Evolutionary conservation across 495 filamentous ascomycete genomes (phyloP), one percentile per base, ranked within the genome.

Genomic region (Hypoxylon rickii): DNA sequence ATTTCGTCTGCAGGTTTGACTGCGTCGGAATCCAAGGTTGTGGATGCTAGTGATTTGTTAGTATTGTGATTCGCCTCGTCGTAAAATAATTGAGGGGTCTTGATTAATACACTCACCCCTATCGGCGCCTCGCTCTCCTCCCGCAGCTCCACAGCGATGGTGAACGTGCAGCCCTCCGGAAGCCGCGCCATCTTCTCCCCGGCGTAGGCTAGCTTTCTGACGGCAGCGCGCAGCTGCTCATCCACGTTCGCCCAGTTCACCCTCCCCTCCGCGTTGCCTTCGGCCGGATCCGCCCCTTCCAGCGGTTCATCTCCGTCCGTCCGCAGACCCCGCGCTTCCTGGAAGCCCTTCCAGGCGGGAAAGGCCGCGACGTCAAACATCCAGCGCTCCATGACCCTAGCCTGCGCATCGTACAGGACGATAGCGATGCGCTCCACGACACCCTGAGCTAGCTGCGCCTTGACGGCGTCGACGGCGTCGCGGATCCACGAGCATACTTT

Each of bases 401-500:
- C 58, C 21, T 63, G 39, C 6, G 44, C 42, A 19, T 64, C 79
- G 76, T 87, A 89, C 64, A 96, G 82, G 12, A 94, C 86, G 39
- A 96, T 78, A 50, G 84, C 89, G 56, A 94, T 81, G 57, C 84
- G 76, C 38, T 82, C 79, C 47, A 95, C 87, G 7, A 68, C 51
- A 48, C 67, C 86, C 67, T 83, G 84, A 52, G 86, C 75, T 51
- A 98, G 81, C 72, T 96, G 88, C 15, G 74, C 80, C 39, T 84
- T 81, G 6, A 95, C 83, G 36, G 89, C 86, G 51, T 86, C 79
- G 24, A 93, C 84, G 55, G 90, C 89, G 73, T 93, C 88, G 63
- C 80, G 83, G 72, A 98, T 88, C 86, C 94, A 98, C 61, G 86
- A 76, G 77, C 92, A 97, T 61, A 98, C 89, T 62, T 85, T 83